Percentiles rank a stretch among this genome's conserved stretches.
Conservation (phyloP, 2,329 filamentous ascomycete species). For the Cercospora sp. region DNA sequence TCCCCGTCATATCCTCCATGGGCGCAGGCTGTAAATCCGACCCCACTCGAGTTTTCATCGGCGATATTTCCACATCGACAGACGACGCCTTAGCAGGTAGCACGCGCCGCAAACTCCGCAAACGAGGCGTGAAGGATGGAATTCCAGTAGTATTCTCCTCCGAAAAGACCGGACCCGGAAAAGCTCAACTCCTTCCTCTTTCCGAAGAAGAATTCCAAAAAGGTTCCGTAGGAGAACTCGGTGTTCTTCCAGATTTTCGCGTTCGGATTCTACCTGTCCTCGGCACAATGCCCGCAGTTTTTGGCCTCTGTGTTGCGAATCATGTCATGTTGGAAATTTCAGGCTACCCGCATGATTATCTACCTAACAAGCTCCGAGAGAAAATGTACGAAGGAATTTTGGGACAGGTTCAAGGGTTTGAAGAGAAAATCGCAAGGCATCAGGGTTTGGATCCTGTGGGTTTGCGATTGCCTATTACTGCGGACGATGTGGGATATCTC, state of each 20-base stretch:
- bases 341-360: slow-evolving; percentile 83
- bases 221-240: slow-evolving; percentile 80
- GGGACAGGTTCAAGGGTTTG: slow-evolving; percentile 69
- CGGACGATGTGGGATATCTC: slow-evolving; percentile 81
- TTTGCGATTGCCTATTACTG: slow-evolving; percentile 74
- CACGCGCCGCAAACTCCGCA: slow-evolving; percentile 76
- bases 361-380: slow-evolving; percentile 76
- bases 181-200: slow-evolving; percentile 83
- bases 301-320: slow-evolving; percentile 88
- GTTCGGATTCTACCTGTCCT: slow-evolving; percentile 93
- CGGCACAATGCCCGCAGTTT: slow-evolving; percentile 96
- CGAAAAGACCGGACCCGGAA: slow-evolving; percentile 85
- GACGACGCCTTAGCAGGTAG: slow-evolving; percentile 87
- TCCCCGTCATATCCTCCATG: slow-evolving; percentile 92
- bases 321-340: slow-evolving; percentile 81
- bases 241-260: slow-evolving; percentile 87
- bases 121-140: slow-evolving; percentile 73
- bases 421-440: slow-evolving; percentile 70
- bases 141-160: slow-evolving; percentile 92
- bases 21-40: slow-evolving; percentile 92
- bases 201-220: slow-evolving; percentile 85
- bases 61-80: slow-evolving; percentile 83
- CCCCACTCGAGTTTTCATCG: slow-evolving; percentile 79
- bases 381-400: slow-evolving; percentile 90
- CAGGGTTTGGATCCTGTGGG: slow-evolving; percentile 62